Base-by-base conservation (phyloP, 352 stramenopile genomes). In the Pythium oligandrum region DNA sequence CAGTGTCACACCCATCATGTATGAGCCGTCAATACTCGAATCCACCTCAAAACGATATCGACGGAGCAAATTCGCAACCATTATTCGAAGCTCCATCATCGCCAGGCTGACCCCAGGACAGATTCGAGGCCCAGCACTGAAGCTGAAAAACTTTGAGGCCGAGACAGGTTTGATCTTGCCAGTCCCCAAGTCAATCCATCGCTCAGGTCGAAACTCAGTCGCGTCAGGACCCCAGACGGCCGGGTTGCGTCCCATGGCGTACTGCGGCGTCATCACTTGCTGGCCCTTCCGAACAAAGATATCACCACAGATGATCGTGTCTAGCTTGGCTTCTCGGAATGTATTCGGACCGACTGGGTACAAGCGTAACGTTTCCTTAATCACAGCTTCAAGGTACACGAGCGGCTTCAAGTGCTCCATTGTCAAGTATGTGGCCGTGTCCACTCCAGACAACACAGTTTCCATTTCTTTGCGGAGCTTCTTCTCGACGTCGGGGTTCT, bases 331-430 rank as follows among this genome's bases (percentile, higher is more conserved):
- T 52, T 82, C 64, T 53, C 85, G 84, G 8, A 64, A 66, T 17
- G 83, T 84, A 12, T 78, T 55, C 4, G 81, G 78, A 9, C 86
- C 61, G n/a, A 70, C 38, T 35, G 81, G 81, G 52, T 80, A 78
- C 31, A 90, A 51, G 0, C 81, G 70, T 44, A 90, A 51, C 17
- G 68, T 78, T 46, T 91, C 80, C 7, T 61, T 66, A 30, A 88
- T 44, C 9, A 73, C 62, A 2, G 73, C 80, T 30, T 78, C 63
- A 33, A 86, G 47, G 49, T 84, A 90, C 33, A 73, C 51, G n/a
- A 90, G 64, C 8, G 52, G 40, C 38, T 77, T 61, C 17, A 84
- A 52, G 30, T 86, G 58, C 10, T 83, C 71, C 44, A 75, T 61
- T 0, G 58, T 74, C 17, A 75, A 48, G 51, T 73, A 70, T 6